These are phyloP conservation scores for Boletus tylopilopsis DNA, from an alignment of 768 basidiomycete genomes.

Conservation along the genomic window DNA sequence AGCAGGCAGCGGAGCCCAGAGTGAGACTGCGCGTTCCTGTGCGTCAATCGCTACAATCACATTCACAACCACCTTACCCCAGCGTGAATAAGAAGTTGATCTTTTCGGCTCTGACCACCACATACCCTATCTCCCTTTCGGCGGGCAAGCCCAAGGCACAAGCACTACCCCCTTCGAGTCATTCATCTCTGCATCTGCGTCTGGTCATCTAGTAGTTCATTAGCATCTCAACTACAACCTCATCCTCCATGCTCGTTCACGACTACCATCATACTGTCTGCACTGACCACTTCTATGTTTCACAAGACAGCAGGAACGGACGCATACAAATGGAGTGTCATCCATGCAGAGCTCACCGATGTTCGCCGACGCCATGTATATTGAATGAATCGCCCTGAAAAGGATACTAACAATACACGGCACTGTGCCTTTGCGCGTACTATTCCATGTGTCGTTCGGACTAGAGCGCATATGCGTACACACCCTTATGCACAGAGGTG, in stretches of 20 bases:
- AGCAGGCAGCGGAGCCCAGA: not conserved
- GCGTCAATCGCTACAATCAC: constrained; percentile 15
- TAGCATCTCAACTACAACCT: not conserved
- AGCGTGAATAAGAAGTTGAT: constrained; percentile 26
- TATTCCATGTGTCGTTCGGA: too few species aligned
- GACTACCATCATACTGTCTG: constrained; percentile 34
- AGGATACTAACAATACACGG: too few species aligned
- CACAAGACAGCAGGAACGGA: constrained; percentile 72
- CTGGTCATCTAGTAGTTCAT: not conserved
- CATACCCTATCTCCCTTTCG: constrained; percentile 49
- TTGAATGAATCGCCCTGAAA: too few species aligned
- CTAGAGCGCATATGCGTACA: too few species aligned
- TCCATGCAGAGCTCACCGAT: too few species aligned
- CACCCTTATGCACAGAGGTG: too few species aligned
- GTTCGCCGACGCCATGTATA: too few species aligned
- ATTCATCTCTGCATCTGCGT: constrained; percentile 6
- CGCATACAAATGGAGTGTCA: constrained; percentile 88
- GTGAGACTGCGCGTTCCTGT: constrained; percentile 7
- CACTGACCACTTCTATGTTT: constrained; percentile 47
- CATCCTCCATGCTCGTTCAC: constrained; percentile 7
- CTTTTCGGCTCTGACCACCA: constrained; percentile 32
- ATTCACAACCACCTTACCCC: constrained; percentile 1
- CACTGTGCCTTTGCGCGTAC: too few species aligned
- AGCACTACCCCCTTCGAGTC: not conserved
- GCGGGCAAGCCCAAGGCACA: constrained; percentile 31